Evolutionary conservation across 495 filamentous ascomycete species (phyloP).

Genomic region (Neurospora discreta): DNA sequence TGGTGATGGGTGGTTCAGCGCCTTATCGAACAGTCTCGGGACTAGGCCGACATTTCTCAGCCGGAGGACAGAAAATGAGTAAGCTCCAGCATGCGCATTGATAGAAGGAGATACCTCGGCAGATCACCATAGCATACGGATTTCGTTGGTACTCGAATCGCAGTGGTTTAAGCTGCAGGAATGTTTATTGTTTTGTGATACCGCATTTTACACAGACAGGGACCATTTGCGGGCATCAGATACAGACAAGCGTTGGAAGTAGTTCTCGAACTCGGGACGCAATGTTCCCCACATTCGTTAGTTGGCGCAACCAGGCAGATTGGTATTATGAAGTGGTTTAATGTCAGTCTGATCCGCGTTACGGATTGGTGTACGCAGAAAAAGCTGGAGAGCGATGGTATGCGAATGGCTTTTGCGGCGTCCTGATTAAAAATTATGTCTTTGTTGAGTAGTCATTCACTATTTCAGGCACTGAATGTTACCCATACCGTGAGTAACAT

Average conservation of each 20-base stretch:
- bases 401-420: neutral
- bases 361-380: neutral
- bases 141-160: neutral
- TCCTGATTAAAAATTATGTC: neutral
- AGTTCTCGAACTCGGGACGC: neutral
- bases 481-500: neutral
- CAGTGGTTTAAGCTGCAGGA: neutral
- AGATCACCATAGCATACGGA: neutral
- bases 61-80: constrained; percentile 27
- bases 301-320: neutral
- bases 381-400: neutral
- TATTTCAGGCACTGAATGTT: neutral
- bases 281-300: neutral
- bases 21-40: neutral
- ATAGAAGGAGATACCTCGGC: neutral
- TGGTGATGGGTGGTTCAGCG: neutral
- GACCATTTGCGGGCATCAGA: neutral
- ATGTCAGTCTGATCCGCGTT: neutral
- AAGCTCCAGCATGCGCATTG: neutral
- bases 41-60: constrained; percentile 42
- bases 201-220: neutral
- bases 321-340: neutral
- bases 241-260: neutral
- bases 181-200: neutral
- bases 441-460: neutral